phyloP scores from a whole-genome alignment of 192 early-diverging fungal species.

The Rhizophagus clarus region DNA sequence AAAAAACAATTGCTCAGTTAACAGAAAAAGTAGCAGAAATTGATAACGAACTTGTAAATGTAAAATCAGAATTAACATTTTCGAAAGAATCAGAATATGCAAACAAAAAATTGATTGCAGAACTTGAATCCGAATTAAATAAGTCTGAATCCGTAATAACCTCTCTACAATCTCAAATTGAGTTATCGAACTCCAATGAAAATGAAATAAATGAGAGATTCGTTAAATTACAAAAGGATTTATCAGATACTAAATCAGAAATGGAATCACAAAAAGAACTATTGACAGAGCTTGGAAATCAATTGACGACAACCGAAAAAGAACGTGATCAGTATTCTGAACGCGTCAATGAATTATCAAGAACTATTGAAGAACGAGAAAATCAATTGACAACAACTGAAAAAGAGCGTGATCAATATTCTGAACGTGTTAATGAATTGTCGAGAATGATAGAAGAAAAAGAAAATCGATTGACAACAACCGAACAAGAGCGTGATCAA shows the following conservation, averaged over 20 bases:
- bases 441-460: neutral
- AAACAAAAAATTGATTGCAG: neutral
- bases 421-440: neutral
- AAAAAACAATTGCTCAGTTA: conserved; percentile 1
- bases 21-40: neutral
- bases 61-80: neutral
- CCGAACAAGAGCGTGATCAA: conserved; percentile 11
- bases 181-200: neutral
- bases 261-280: conserved; percentile 10
- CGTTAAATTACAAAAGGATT: neutral
- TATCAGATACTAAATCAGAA: conserved; percentile 2
- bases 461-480: neutral
- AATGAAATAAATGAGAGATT: neutral
- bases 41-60: neutral
- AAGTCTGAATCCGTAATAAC: neutral
- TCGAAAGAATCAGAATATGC: neutral
- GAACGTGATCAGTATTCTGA: neutral
- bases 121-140: conserved; percentile 13
- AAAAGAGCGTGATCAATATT: neutral
- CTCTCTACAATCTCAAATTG: neutral
- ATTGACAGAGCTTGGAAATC: conserved; percentile 2
- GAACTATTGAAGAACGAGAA: neutral
- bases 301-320: neutral
- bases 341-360: neutral
- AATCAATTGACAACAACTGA: neutral